Evolutionary conservation across 768 basidiomycete genomes (phyloP), one percentile per base, ranked within the genome.

Genomic region (Psilocybe azurescens): DNA sequence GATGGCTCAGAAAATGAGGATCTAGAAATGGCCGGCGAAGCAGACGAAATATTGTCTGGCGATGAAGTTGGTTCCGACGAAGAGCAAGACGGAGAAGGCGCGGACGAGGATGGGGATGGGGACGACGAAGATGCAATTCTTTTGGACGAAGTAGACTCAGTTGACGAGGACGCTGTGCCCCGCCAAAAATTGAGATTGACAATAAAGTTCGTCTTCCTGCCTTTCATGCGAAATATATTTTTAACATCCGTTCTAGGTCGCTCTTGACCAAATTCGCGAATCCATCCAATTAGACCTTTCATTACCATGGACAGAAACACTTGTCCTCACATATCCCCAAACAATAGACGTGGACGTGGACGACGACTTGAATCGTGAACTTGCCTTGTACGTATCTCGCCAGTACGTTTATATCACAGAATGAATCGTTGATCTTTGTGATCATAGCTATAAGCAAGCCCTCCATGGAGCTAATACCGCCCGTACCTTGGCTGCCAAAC

Each of bases 361-460:
- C 56, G 91, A 95, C 74, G 97, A 99, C 75, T 82, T 99, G 28
- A 91, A 93, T 67, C 91, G 97, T 61, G 97, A 99, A 77, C 86
- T 98, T 47, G 93, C 94, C 16, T 98, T 99, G 95, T 99, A 74
- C 63, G 93, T 82, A 29, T 39, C 29, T 50, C 49, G 41, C 44
- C 44, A 41, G 50, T 56, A 51, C 10, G 10, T 36, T 46, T 28
- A 5, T 3, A 33, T 1, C 14, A 2, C 14, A 14, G 13, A 30
- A 11, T 3, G 11, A 9, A 46, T 56, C 5, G 48, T 28, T 41
- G 14, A 41, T 14, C 10, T 24, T 7, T 24, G 18, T 32, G 36
- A 53, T 36, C 65, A 2, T 70, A 99, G 97, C 77, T 98, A 98
- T 80, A 98, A 98, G 75, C 93, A 98, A 77, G 95, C 96, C 3